These are phyloP conservation scores for Aspergillus aculeatinus DNA, from an alignment of 2,329 filamentous ascomycete genomes.

Conservation along the genomic window DNA sequence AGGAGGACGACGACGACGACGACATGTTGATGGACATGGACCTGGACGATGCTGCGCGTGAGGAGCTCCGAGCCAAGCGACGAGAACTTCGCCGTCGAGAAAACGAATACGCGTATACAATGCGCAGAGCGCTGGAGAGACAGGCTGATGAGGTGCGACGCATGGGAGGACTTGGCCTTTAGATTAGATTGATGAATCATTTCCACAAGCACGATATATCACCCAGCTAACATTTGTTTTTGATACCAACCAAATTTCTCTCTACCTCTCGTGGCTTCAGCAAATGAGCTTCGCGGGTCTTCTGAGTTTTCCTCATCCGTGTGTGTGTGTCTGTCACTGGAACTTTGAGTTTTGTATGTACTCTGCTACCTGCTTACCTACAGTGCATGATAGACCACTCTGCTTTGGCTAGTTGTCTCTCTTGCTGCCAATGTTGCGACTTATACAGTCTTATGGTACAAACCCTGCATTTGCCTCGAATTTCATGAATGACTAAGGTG, in stretches of 20 bases:
- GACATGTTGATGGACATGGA: conserved; percentile 30
- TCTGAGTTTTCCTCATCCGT: not conserved
- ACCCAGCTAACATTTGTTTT: not conserved
- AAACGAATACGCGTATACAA: conserved; percentile 64
- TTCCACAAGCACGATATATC: too few relatives aligned
- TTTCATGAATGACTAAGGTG: too few relatives aligned
- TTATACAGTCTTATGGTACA: too few relatives aligned
- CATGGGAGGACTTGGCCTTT: conserved; percentile 50
- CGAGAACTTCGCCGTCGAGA: conserved; percentile 38
- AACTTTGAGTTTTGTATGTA: not conserved
- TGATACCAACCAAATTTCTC: not conserved
- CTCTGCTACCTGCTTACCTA: not conserved
- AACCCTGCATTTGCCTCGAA: too few relatives aligned
- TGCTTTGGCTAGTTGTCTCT: too few relatives aligned
- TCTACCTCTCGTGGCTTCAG: not conserved
- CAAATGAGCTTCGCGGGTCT: not conserved
- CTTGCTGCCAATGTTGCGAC: too few relatives aligned
- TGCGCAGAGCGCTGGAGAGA: conserved; percentile 71
- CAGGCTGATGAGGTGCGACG: conserved; percentile 79
- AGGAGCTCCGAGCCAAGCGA: conserved; percentile 32
- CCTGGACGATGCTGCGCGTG: conserved; percentile 26
- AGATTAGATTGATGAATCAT: not conserved
- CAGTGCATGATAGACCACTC: too few relatives aligned
- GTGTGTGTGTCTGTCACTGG: not conserved
- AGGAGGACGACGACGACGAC: conserved; percentile 40